Evolutionary conservation across 768 basidiomycete species (phyloP).

Genomic region (Tricholoma hemisulphureum): DNA sequence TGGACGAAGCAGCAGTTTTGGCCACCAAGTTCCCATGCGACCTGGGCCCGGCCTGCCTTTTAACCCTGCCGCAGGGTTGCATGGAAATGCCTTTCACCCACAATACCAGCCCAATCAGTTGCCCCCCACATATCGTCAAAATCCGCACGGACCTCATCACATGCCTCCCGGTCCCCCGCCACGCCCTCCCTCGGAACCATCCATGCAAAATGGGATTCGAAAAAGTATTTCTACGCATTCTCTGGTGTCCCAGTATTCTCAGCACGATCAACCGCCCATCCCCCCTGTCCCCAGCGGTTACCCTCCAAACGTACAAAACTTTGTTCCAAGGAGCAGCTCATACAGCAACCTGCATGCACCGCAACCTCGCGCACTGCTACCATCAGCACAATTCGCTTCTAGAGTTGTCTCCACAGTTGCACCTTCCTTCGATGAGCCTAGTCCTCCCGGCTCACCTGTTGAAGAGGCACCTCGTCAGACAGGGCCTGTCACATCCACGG

Average conservation of each 20-base stretch:
- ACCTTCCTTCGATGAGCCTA: conserved; percentile 61
- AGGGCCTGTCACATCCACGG: conserved; percentile 72
- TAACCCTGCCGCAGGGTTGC: conserved; percentile 2
- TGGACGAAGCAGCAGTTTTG: conserved; percentile 6
- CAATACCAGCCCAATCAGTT: conserved; percentile 13
- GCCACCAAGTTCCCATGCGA: conserved; percentile 11
- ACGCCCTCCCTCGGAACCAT: conserved; percentile 51
- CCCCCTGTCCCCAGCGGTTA: conserved; percentile 42
- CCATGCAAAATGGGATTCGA: conserved; percentile 32
- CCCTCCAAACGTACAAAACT: conserved; percentile 25
- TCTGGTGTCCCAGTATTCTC: conserved; percentile 51
- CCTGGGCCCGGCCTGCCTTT: conserved; percentile 11
- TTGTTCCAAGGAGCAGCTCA: conserved; percentile 39
- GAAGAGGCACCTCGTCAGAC: conserved; percentile 48
- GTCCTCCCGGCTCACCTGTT: conserved; percentile 82
- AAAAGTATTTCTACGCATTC: conserved; percentile 63
- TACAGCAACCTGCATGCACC: conserved; percentile 39
- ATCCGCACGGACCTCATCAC: conserved; percentile 13
- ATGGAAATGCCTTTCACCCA: conserved; percentile 18
- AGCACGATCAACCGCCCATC: conserved; percentile 44
- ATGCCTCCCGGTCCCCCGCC: conserved; percentile 12
- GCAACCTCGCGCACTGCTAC: conserved; percentile 54
- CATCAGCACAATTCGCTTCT: conserved; percentile 58
- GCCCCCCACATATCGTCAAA: conserved; percentile 14
- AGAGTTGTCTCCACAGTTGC: conserved; percentile 51